These are phyloP conservation scores for Croton laevigatus DNA, from an alignment of 441 rosid genomes.

Conservation along the genomic window DNA sequence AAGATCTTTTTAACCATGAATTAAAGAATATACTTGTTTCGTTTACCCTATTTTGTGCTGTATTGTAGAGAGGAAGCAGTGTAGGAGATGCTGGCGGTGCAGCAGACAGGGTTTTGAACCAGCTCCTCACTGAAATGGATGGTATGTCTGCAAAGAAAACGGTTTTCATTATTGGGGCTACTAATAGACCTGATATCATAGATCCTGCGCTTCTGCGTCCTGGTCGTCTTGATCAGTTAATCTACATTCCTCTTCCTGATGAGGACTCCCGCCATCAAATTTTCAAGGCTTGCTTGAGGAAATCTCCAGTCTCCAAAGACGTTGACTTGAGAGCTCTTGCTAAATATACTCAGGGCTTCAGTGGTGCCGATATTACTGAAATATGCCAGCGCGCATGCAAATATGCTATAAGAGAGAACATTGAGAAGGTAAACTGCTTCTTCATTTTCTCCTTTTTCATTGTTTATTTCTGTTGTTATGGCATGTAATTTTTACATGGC, in stretches of 20 bases:
- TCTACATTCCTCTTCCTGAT: conserved; percentile 75
- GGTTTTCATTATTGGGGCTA: conserved; percentile 68
- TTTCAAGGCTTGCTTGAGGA: conserved; percentile 65
- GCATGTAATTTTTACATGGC: not conserved
- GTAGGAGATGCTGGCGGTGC: conserved; percentile 80
- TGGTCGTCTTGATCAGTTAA: conserved; percentile 71
- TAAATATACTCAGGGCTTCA: conserved; percentile 62
- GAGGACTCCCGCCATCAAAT: conserved; percentile 66
- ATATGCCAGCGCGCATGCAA: conserved; percentile 76
- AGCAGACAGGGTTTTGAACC: conserved; percentile 70
- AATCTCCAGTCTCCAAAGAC: conserved; percentile 63
- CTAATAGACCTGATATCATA: conserved; percentile 69
- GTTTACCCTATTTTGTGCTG: conserved; percentile 1
- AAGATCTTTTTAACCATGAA: not conserved
- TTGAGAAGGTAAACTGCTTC: conserved; percentile 49
- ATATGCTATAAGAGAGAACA: conserved; percentile 71
- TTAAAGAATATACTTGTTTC: no score
- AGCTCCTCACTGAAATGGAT: conserved; percentile 80
- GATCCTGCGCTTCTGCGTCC: conserved; percentile 71
- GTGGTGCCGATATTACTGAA: conserved; percentile 78
- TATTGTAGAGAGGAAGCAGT: conserved; percentile 63
- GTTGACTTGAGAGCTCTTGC: conserved; percentile 68
- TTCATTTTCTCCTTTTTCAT: not conserved
- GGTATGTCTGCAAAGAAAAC: conserved; percentile 78
- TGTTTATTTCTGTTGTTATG: not conserved